Evolutionary conservation across 2,329 filamentous ascomycete genomes (phyloP), one percentile per base, ranked within the genome.

Genomic region (Exophiala spinifera): DNA sequence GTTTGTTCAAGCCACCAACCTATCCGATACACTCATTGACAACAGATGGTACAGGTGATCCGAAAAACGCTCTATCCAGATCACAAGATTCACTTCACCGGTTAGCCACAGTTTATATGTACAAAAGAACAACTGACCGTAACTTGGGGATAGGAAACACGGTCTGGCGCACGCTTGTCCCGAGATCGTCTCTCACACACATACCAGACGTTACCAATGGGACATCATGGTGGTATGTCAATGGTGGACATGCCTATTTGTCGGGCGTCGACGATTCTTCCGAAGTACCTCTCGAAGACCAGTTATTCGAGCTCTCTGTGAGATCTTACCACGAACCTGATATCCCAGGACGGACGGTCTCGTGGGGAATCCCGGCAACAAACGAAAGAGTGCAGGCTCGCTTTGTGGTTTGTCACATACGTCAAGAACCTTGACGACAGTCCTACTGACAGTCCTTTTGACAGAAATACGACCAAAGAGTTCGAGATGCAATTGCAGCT

Each of bases 91-190:
- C 68, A 69, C 33, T 79, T 79, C 56, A 79, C 68, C 14, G 67
- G 69, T 31, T 60, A 66, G 55, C 11, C 19, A 19, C 20, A 3
- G n/a, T 17, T 61, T 56, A 8, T 60, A 65, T 42, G 44, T 66
- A 1, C 31, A 51, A 14, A 31, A 25, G n/a, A 39, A 65, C 23
- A 51, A 66, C 17, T 49, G 59, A 1, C 49, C 56, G 28, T 70
- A 66, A 23, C 62, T 64, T 21, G 66, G 65, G 46, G 33, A 64
- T 68, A 19, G 76, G 76, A 1, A 77, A 71, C 3, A 77, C 73
- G 1, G 76, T 76, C 40, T 79, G 73, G 70, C 72, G 76, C 3
- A 66, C 72, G 0, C 59, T 78, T 6, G 63, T 78, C 5, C 71
- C 73, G 1, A 67, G 65, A 45, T 69, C 66, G 34, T 65, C 57